A percentile compares a stretch with the other conserved stretches of the same genome.
These are phyloP conservation scores for Macroventuria anomochaeta DNA, from an alignment of 2,329 filamentous ascomycete genomes.

Conservation along the genomic window DNA sequence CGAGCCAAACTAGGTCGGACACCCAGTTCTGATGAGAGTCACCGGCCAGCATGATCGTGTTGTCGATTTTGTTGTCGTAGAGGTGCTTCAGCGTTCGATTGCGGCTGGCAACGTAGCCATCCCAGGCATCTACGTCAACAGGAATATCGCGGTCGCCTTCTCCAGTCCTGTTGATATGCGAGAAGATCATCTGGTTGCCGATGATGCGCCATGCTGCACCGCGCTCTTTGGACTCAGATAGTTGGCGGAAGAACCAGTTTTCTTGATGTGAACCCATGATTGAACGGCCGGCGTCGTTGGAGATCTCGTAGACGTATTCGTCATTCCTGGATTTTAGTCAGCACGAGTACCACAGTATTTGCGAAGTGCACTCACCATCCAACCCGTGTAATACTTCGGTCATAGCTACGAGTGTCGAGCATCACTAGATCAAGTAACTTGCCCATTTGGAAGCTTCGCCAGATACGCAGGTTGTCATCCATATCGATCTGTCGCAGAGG, in stretches of 20 bases:
- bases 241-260: conserved; percentile 62
- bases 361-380: background rate
- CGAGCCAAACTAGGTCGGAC: conserved; percentile 52
- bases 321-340: conserved; percentile 55
- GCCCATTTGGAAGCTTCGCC: conserved; percentile 50
- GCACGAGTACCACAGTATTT: background rate
- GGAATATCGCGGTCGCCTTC: background rate
- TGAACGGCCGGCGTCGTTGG: conserved; percentile 68
- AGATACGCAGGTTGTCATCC: conserved; percentile 49
- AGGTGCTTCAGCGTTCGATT: conserved; percentile 72
- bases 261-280: conserved; percentile 76
- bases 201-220: conserved; percentile 72
- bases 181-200: conserved; percentile 66
- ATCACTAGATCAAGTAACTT: conserved; percentile 52
- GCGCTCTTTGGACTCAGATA: conserved; percentile 63
- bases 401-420: conserved; percentile 52
- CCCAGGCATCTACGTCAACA: conserved; percentile 56
- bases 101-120: conserved; percentile 70
- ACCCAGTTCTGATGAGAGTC: conserved; percentile 70
- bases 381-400: conserved; percentile 37
- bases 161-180: conserved; percentile 31
- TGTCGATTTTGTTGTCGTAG: conserved; percentile 69
- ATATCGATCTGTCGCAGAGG: conserved; percentile 41
- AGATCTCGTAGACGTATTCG: conserved; percentile 65
- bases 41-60: conserved; percentile 74